Evolutionary conservation across 768 basidiomycete species (phyloP).

Genomic region (Agrocybe pediades): DNA sequence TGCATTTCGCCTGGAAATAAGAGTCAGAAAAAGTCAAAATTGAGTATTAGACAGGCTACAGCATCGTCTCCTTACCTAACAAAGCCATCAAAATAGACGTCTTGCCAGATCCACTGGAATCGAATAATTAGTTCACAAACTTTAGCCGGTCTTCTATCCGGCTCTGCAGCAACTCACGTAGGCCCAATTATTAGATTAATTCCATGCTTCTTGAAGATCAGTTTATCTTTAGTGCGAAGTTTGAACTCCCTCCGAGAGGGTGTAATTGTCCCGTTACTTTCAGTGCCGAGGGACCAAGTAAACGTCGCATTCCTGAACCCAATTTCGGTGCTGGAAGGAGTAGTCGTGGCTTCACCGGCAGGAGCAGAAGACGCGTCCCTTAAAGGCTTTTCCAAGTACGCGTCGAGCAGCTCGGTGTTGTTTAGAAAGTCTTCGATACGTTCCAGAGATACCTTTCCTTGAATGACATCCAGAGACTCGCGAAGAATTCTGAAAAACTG

Average conservation of each 20-base stretch:
- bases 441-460: slow-evolving; percentile 11
- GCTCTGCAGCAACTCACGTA: slow-evolving; percentile 31
- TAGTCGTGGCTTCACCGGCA: no score
- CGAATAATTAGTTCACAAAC: neutral
- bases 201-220: slow-evolving; percentile 52
- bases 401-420: slow-evolving; percentile 4
- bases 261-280: neutral
- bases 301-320: slow-evolving; percentile 8
- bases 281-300: slow-evolving; percentile 2
- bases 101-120: slow-evolving; percentile 50
- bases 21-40: neutral
- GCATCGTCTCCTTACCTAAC: slow-evolving; percentile 35
- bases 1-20: slow-evolving; percentile 60
- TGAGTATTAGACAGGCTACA: neutral
- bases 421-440: slow-evolving; percentile 6
- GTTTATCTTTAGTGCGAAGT: slow-evolving; percentile 52
- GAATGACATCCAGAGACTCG: slow-evolving; percentile 19
- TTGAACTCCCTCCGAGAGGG: slow-evolving; percentile 35
- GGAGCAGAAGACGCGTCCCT: neutral
- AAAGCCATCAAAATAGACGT: slow-evolving; percentile 68
- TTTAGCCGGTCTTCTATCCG: no score
- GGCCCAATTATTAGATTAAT: slow-evolving; percentile 64
- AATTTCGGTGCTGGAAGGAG: neutral
- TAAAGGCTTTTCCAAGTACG: slow-evolving; percentile 23
- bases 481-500: slow-evolving; percentile 43